phyloP scores from a whole-genome alignment of 768 basidiomycete genomes.

The Tricholoma terreum region DNA sequence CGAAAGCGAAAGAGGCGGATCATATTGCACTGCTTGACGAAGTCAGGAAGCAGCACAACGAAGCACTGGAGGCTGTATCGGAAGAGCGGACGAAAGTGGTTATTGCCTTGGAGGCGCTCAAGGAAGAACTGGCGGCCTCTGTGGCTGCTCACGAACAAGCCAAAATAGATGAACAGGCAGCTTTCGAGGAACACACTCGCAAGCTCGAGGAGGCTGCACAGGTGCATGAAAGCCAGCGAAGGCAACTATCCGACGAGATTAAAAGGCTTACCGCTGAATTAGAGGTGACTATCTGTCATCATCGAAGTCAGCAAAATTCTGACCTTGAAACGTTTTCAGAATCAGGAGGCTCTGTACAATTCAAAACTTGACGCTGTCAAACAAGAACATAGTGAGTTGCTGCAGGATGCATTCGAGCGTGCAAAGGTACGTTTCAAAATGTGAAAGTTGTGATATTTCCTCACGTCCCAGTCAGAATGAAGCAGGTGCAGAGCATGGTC shows the following conservation, averaged over 20 bases:
- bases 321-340: conserved; percentile 37
- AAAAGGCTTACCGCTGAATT: conserved; percentile 57
- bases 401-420: conserved; percentile 70
- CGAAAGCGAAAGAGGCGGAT: conserved; percentile 46
- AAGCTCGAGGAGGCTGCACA: conserved; percentile 54
- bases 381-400: conserved; percentile 56
- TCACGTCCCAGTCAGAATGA: conserved; percentile 46
- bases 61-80: conserved; percentile 41
- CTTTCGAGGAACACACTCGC: conserved; percentile 44
- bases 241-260: conserved; percentile 53
- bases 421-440: conserved; percentile 57
- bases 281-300: conserved; percentile 41
- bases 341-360: conserved; percentile 66
- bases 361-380: conserved; percentile 64
- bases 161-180: conserved; percentile 40
- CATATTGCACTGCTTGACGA: conserved; percentile 37
- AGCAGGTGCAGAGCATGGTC: conserved; percentile 63
- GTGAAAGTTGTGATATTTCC: conserved; percentile 1
- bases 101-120: conserved; percentile 44
- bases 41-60: conserved; percentile 40
- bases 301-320: not conserved
- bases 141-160: conserved; percentile 47
- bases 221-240: conserved; percentile 45
- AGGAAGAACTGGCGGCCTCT: conserved; percentile 44
- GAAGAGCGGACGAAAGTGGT: conserved; percentile 43